Base-by-base conservation (phyloP, 2,329 filamentous ascomycete species). In the Alternaria sp. region DNA sequence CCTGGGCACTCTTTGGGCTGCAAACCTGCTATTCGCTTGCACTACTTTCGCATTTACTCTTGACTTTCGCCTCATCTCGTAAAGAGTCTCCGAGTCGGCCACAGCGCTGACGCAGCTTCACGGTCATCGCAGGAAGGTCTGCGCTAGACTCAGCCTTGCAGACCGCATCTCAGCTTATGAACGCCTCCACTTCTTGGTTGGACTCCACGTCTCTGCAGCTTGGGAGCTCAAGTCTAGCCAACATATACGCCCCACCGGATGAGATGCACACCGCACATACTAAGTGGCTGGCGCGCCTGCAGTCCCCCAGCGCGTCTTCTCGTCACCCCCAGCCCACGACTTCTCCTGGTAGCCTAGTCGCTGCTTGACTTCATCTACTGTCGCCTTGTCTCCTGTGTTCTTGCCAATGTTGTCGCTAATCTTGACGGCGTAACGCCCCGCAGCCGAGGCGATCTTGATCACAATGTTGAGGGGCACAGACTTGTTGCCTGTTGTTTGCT, bases 401-500 rank as follows among this genome's bases (percentile, higher is more conserved):
- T 99, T 99, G 49, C 94, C 88, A 68, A 90, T 86, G 75, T 98
- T 97, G 79, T 86, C 86, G 71, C 89, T 97, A 70, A 99, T 92
- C 84, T 99, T 99, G 76, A 99, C 89, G 3, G 96, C 94, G 0
- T 91, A 88, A 50, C 90, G 88, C 6, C 94, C 94, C 14, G 85
- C 88, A 0, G 94, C 96, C 10, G 92, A 94, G 66, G 92, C 93
- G 64, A 99, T 87, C 83, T 99, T 99, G 82, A 99, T 97, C 71
- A 99, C 96, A 73, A 99, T 99, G 75, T 99, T 99, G 58, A 99
- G 83, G 0, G 96, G 96, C 15, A 90, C 88, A 0, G 94, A 97
- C 81, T 97, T 98, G 71, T 89, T 89, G 43, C 90, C 90, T 1
- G 90, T 92, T 37, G 85, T 88, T 64, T 87, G 83, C 68, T 91